Evolutionary conservation across 345 rosid species (phyloP).

Genomic region (Hibiscus tridactylites): DNA sequence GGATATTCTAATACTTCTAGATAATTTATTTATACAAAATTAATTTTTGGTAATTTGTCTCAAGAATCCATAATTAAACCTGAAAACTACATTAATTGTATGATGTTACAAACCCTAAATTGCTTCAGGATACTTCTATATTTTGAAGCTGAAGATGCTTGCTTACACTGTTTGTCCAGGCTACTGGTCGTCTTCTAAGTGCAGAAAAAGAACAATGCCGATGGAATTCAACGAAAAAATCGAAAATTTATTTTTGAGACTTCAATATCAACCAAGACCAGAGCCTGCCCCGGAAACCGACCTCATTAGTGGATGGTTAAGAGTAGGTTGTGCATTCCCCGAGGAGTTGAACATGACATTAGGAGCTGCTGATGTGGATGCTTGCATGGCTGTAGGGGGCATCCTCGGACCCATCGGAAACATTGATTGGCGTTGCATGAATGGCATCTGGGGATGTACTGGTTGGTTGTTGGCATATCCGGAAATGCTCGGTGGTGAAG

Average conservation of each 20-base stretch:
- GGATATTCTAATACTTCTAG: background rate
- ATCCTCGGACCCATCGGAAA: constrained; percentile 71
- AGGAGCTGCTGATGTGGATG: constrained; percentile 31
- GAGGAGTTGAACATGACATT: constrained; percentile 41
- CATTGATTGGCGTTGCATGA: constrained; percentile 63
- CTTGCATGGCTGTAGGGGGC: constrained; percentile 62
- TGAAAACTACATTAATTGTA: background rate
- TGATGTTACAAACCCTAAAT: constrained; percentile 25
- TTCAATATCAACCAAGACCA: constrained; percentile 44
- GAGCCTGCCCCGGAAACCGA: constrained; percentile 55
- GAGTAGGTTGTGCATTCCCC: constrained; percentile 44
- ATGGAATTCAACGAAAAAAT: background rate
- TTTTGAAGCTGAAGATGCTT: constrained; percentile 3
- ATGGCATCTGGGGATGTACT: constrained; percentile 64
- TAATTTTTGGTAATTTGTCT: constrained; percentile 3
- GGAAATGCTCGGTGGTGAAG: constrained; percentile 55
- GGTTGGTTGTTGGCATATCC: constrained; percentile 48
- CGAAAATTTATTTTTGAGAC: background rate
- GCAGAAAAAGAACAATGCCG: constrained; percentile 3
- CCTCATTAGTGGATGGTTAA: constrained; percentile 61
- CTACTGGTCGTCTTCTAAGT: background rate
- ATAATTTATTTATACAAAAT: constrained; percentile 16
- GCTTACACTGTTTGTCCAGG: background rate
- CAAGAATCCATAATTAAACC: background rate
- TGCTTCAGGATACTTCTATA: constrained; percentile 5